Base-by-base conservation (phyloP, 2,329 filamentous ascomycete species). In the Metarhizium humberi region DNA sequence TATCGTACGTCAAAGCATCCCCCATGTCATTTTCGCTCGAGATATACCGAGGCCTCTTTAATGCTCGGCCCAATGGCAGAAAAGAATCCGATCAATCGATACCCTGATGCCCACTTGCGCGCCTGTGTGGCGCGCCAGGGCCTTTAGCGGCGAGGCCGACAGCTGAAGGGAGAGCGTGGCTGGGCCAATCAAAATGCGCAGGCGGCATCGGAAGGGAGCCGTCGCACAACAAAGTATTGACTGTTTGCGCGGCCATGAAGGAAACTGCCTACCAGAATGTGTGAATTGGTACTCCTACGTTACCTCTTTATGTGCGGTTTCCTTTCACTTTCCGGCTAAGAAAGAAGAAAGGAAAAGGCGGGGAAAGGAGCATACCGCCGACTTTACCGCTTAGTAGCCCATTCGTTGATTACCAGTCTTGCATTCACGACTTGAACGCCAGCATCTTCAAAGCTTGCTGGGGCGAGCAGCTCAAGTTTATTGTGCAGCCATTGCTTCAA, bases 341-440 rank as follows among this genome's bases (percentile, higher is more conserved):
- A 25, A 25, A 25, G 25, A 69, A 14, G 20, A 25, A 25, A 25
- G 20, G 20, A 3, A 25, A 25, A 25, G 20, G 20, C 20, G 20
- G 20, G 20, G 3, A 25, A 25, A 25, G 20, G 20, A 25, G 20
- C 20, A 25, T 25, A 25, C 59, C 56, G 0, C 59, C 64, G n/a
- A 68, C 34, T 59, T 64, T 0, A 67, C 59, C 25, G 63, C 18
- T 29, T 53, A 34, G 47, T 69, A 69, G 0, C 65, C 67, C 59
- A 68, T 56, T 2, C 67, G 57, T 4, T 38, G 49, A 45, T 25
- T 69, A 69, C 67, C 67, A 69, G 0, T 55, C 59, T 50, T 63
- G 50, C 57, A 65, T 54, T 29, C 64, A 63, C 2, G 57, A 56
- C 43, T 69, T 69, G 1, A 61, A 56, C 25, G 25, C 25, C 3